Percentiles rank a stretch among this genome's conserved stretches.
Conservation (phyloP, 192 early-diverging fungal species). For the Rhizoclosmatium sp. region DNA sequence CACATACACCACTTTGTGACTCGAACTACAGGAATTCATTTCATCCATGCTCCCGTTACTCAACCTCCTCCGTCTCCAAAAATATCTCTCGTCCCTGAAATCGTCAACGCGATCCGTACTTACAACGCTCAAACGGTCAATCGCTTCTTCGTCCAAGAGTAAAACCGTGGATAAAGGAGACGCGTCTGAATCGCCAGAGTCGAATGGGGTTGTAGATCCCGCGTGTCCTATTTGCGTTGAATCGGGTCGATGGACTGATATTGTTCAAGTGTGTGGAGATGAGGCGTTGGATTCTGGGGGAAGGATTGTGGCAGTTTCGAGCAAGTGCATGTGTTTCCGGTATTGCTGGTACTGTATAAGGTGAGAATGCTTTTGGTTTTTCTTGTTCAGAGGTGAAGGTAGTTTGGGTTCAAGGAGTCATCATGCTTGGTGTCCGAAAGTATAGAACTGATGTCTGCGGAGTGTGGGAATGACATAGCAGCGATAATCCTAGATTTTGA, state of each 20-base stretch:
- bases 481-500: no score
- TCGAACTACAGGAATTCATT: conserved; percentile 28
- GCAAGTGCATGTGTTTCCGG: conserved; percentile 2
- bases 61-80: conserved; percentile 19
- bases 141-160: neutral
- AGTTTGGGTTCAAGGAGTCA: neutral
- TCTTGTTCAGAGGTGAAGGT: neutral
- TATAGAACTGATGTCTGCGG: no score
- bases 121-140: neutral
- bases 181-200: neutral
- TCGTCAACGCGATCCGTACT: neutral
- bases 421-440: no score
- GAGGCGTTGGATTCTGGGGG: neutral
- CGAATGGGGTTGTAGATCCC: neutral
- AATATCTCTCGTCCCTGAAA: neutral
- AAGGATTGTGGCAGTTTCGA: conserved; percentile 1
- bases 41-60: conserved; percentile 21
- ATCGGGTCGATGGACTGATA: conserved; percentile 22
- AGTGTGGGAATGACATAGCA: no score
- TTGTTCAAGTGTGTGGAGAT: conserved; percentile 5
- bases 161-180: neutral
- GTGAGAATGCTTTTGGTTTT: neutral
- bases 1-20: no score
- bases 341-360: conserved; percentile 34
- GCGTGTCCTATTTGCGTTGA: conserved; percentile 31